Percentiles rank a stretch among this genome's conserved stretches.
Evolutionary conservation across 2,329 filamentous ascomycete species (phyloP).

Genomic region (Fusarium penzigii): DNA sequence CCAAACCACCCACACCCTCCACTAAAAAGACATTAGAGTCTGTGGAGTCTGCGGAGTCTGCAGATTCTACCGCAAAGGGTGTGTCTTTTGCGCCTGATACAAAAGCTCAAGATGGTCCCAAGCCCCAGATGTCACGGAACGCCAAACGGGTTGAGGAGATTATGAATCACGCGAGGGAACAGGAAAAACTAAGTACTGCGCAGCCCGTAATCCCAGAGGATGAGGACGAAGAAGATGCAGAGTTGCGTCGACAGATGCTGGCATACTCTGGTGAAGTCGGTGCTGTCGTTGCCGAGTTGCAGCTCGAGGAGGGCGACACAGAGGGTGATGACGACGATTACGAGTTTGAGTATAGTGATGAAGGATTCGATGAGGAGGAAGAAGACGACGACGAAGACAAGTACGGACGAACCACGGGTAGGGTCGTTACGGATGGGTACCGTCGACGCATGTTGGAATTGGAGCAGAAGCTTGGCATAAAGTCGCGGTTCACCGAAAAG

Average conservation of each 20-base stretch:
- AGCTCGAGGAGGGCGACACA: conserved; percentile 70
- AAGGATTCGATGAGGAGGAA: conserved; percentile 53
- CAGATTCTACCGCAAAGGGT: conserved; percentile 47
- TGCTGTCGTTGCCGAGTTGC: conserved; percentile 87
- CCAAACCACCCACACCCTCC: conserved; percentile 7
- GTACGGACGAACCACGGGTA: conserved; percentile 70
- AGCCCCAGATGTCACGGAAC: conserved; percentile 40
- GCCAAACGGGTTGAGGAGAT: conserved; percentile 55
- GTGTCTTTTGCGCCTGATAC: conserved; percentile 66
- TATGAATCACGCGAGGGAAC: conserved; percentile 56
- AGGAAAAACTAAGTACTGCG: conserved; percentile 48
- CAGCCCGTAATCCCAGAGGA: conserved; percentile 64
- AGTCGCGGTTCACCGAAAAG: conserved; percentile 48
- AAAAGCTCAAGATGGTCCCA: conserved; percentile 45
- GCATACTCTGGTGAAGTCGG: conserved; percentile 90
- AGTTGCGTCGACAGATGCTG: conserved; percentile 83
- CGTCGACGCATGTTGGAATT: conserved; percentile 81
- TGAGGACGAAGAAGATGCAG: conserved; percentile 79
- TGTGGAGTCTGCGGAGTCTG: not conserved
- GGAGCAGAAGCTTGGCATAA: conserved; percentile 71
- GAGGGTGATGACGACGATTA: conserved; percentile 55
- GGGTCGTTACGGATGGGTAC: conserved; percentile 72
- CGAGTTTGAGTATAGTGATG: conserved; percentile 57
- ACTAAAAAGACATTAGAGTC: not conserved
- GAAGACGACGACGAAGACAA: conserved; percentile 57